Conservation (phyloP, 495 filamentous ascomycete genomes). For the Staphylotrichum longicolle region DNA sequence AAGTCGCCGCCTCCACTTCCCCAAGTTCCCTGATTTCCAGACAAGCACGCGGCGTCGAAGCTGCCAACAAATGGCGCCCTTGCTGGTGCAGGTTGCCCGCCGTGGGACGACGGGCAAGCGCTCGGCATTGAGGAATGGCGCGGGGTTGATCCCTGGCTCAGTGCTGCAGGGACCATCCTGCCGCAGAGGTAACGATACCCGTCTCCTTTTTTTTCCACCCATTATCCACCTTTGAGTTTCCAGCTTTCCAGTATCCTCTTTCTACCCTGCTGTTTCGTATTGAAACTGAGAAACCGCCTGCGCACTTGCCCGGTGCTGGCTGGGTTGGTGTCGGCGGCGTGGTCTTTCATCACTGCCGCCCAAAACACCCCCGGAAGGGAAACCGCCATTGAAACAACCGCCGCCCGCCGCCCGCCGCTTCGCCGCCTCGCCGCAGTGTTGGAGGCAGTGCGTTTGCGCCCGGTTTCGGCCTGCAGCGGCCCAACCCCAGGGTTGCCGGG, state of each 20-base stretch:
- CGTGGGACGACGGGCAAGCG: constrained; percentile 19
- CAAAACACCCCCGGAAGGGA: too few species aligned
- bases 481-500: constrained; percentile 15
- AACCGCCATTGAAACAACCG: constrained; percentile 1
- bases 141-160: constrained; percentile 10
- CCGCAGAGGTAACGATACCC: constrained; percentile 16
- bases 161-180: constrained; percentile 7
- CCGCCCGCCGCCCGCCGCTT: neutral
- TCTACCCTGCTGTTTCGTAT: too few species aligned
- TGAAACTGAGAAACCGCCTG: too few species aligned
- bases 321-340: too few species aligned
- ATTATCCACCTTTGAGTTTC: neutral
- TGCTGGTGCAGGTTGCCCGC: constrained; percentile 20
- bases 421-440: neutral
- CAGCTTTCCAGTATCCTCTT: too few species aligned
- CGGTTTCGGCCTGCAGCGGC: constrained; percentile 23
- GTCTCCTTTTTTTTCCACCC: constrained; percentile 5
- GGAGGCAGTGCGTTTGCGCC: neutral
- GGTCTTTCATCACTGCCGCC: too few species aligned
- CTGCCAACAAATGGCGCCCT: constrained; percentile 20
- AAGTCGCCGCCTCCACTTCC: neutral
- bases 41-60: neutral
- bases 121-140: constrained; percentile 16
- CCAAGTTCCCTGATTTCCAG: neutral
- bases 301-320: too few species aligned